Base-by-base conservation (phyloP, 2,329 filamentous ascomycete genomes). In the Colletotrichum melonis region DNA sequence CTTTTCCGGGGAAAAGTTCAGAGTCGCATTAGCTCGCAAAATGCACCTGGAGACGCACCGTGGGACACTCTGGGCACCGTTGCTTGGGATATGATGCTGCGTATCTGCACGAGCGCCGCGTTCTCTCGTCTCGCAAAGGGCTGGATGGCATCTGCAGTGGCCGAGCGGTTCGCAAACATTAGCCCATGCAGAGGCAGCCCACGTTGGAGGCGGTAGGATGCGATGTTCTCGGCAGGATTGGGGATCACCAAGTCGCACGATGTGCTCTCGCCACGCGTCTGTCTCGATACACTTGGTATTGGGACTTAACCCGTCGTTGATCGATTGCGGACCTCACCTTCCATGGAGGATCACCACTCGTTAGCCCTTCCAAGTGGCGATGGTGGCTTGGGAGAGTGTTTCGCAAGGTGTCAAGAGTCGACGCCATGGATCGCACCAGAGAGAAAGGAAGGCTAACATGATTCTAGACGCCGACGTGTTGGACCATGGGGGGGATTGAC, bases 111-210 rank as follows among this genome's bases (percentile, higher is more conserved):
- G 46, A 52, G 67, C 62, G 56, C 19, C 24, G 32, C 28, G 35
- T 65, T 46, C 56, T 56, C 66, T 14, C n/a, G 30, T 49, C 42
- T 8, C 35, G 49, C n/a, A 38, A 38, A 42, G 30, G 35, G 28
- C 49, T 28, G 60, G 60, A 66, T 70, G 71, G 56, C 60, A 73
- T 62, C 71, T 71, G 67, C 56, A 66, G 22, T 65, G 60, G 35
- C 67, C 62, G 49, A 66, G 71, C 67, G 55, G 26, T 12, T 38
- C 35, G 59, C 12, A 56, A 67, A 35, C 49, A 72, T 30, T 12
- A 56, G 63, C n/a, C 49, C 30, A 60, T 12, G 28, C 46, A n/a
- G 30, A 22, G 5, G 11, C 22, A 56, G 63, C n/a, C 49, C 19
- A 60, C 16, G 28, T 30, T 5, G 49, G n/a, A 2, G 16, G 19